Base-by-base conservation (phyloP, 2,329 filamentous ascomycete species). In the Fusarium sp. region DNA sequence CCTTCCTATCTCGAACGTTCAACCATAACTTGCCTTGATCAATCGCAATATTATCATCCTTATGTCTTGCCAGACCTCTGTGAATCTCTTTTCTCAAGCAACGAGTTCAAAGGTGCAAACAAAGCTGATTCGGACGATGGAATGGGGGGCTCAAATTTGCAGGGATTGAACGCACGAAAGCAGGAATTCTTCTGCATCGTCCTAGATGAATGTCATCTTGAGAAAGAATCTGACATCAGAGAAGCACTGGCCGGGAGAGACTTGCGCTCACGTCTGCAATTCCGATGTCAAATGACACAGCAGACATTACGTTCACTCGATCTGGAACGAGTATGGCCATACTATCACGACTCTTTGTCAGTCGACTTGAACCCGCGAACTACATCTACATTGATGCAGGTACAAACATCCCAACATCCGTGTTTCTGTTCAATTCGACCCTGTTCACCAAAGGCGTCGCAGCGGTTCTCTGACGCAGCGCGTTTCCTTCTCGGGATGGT, bases 401-500 rank as follows among this genome's bases (percentile, higher is more conserved):
- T 39, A 39, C 11, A 39, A 39, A 3, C 12, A 39, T 39, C 7
- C 38, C 20, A 22, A 22, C 22, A 22, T 22, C 22, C 22, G 22
- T 22, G 22, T 22, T 22, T 22, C 20, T 13, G 4, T 44, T 44
- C 42, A 25, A 4, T 7, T 6, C 0, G 4, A 18, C 1, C 4
- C 7, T 22, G 3, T 49, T 18, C 29, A 49, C 46, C 27, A 17
- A 47, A 1, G 4, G 6, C 5, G 12, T 29, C 18, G 11, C 7
- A 3, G 2, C 14, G 22, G 2, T 49, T 22, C 29, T 31, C 2
- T 5, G 3, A 5, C 1, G 7, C 15, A 18, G 27, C 10, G 3
- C 2, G 3, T 4, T 49, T 2, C 20, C 3, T 22, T 22, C 27
- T 3, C 4, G 3, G 0, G 10, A 20, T 27, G 7, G 10, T 4